These are phyloP conservation scores for Alternaria brassicae DNA, from an alignment of 2,329 filamentous ascomycete species.

Conservation along the genomic window DNA sequence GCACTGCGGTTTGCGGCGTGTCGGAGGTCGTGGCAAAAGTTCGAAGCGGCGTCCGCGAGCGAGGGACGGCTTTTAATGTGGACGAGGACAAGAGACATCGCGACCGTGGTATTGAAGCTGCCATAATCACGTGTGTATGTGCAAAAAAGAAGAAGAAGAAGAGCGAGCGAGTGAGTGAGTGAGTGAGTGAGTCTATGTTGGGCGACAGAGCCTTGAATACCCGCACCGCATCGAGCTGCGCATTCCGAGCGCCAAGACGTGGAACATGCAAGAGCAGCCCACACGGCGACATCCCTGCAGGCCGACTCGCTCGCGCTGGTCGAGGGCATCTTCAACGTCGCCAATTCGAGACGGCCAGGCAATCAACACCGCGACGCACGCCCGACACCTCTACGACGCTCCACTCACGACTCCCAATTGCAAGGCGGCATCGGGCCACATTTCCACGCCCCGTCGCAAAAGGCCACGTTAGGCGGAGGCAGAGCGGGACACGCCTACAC, in stretches of 20 bases:
- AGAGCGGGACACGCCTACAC: conserved; percentile 38
- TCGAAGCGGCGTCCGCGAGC: conserved; percentile 28
- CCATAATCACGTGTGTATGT: conserved; percentile 29
- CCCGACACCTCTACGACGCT: conserved; percentile 3
- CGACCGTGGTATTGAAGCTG: conserved; percentile 43
- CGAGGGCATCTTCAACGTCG: conserved; percentile 45
- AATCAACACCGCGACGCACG: conserved; percentile 10
- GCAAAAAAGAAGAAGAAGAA: not conserved
- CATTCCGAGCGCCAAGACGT: conserved; percentile 15
- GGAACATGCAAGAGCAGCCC: conserved; percentile 32
- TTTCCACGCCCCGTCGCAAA: conserved; percentile 21
- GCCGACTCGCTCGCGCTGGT: conserved; percentile 36
- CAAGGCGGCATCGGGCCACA: conserved; percentile 16
- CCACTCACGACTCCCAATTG: conserved; percentile 15
- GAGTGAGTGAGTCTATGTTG: conserved; percentile 8
- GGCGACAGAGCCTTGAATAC: conserved; percentile 21
- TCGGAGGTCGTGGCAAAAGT: conserved; percentile 47
- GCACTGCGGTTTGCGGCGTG: conserved; percentile 25
- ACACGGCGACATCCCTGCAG: conserved; percentile 42
- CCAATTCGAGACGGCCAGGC: conserved; percentile 37
- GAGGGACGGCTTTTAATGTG: conserved; percentile 25
- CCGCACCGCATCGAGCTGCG: conserved; percentile 16
- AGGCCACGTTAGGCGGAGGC: conserved; percentile 49
- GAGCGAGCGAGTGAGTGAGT: conserved; percentile 6
- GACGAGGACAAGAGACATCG: conserved; percentile 40